Base-by-base conservation (phyloP, 176 grass and related monocot genomes). In the Hordeum marinum region DNA sequence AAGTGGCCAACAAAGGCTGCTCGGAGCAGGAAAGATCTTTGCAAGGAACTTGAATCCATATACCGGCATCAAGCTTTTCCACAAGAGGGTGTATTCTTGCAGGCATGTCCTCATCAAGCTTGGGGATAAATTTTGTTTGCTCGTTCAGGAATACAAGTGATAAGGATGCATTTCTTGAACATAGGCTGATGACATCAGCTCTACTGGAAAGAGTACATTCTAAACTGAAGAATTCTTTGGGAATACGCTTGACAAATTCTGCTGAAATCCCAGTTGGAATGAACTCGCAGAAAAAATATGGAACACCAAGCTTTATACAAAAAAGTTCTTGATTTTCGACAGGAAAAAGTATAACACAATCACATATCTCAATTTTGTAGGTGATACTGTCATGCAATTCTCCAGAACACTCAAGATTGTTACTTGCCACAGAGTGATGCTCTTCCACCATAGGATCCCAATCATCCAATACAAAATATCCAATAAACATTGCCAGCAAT, bases 391-490 rank as follows among this genome's bases (percentile, higher is more conserved):
- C 83, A 85, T 77, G 42, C 14, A 20, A 72, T 76, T 82, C 85
- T 41, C 64, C 50, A 37, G 54, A 69, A 83, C 76, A 75, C 31
- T 76, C 81, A 79, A 69, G 10, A 70, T 90, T 84, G 18, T 87
- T 76, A 91, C 55, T 80, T 89, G 35, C 65, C 57, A 86, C 64
- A 78, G 29, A 50, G 52, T 88, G 14, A 84, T 90, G 54, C 26
- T 87, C 80, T 88, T 94, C 87, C 86, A 66, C 68, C 74, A 85
- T 14, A 42, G 85, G 76, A 79, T 77, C 72, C 96, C 96, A 98
- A 81, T 98, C 85, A 85, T 94, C 91, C 89, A 98, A 92, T 62
- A 92, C 84, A 90, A 98, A 95, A 70, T 90, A 98, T 70, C 96
- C 96, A 77, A 98, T 54, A 80, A 95, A 74, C 88, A 98, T 87